Evolutionary conservation across 768 basidiomycete genomes (phyloP).

Genomic region (Nidularia pulvinata): DNA sequence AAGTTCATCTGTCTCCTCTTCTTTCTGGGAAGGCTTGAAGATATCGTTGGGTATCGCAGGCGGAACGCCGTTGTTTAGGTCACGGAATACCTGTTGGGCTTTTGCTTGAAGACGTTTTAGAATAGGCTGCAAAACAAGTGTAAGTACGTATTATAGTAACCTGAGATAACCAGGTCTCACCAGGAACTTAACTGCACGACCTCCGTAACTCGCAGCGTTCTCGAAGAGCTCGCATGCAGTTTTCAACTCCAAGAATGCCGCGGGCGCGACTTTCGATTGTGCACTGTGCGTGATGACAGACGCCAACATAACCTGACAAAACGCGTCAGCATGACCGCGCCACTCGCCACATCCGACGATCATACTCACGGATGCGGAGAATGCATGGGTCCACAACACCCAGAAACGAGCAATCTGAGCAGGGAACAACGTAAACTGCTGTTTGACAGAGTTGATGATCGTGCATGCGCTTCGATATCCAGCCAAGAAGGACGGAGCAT

Average conservation of each 20-base stretch:
- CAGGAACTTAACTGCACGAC: constrained; percentile 70
- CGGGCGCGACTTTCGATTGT: constrained; percentile 66
- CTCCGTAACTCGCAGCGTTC: constrained; percentile 58
- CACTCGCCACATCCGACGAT: background rate
- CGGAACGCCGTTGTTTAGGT: constrained; percentile 45
- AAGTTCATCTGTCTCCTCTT: constrained; percentile 63
- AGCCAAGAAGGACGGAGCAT: constrained; percentile 66
- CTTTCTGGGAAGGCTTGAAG: constrained; percentile 46
- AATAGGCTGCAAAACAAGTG: constrained; percentile 52
- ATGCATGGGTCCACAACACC: constrained; percentile 75
- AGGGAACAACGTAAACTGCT: constrained; percentile 51
- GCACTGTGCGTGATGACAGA: constrained; percentile 75
- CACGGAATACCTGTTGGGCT: constrained; percentile 51
- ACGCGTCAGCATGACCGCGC: background rate
- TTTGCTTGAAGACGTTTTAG: constrained; percentile 60
- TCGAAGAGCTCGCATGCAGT: constrained; percentile 66
- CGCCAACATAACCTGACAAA: constrained; percentile 66
- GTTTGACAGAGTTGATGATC: constrained; percentile 45
- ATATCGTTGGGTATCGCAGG: constrained; percentile 52
- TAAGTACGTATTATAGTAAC: background rate
- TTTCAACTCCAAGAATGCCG: constrained; percentile 67
- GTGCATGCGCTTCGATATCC: constrained; percentile 69
- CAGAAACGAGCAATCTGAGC: constrained; percentile 64
- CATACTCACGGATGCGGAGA: constrained; percentile 56
- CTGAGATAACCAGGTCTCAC: constrained; percentile 30